Evolutionary conservation across 2,329 filamentous ascomycete genomes (phyloP).

Genomic region (Diaporthe velutina): DNA sequence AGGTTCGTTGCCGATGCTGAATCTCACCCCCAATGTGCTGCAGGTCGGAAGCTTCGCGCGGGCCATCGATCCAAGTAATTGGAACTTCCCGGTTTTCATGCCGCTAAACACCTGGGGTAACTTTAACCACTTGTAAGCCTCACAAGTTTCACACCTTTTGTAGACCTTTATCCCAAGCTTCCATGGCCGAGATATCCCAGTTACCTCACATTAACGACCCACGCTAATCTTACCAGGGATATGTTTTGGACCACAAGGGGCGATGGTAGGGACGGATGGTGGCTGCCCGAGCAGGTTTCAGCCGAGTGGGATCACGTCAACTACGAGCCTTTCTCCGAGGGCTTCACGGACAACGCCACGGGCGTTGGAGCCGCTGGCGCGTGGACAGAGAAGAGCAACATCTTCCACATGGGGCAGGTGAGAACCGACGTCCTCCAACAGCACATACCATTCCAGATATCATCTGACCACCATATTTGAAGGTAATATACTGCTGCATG

Average conservation of each 20-base stretch:
- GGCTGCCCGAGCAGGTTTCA: conserved; percentile 15
- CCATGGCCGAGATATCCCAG: background rate
- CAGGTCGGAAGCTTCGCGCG: no score
- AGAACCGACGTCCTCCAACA: background rate
- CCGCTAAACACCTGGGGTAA: no score
- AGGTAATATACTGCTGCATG: background rate
- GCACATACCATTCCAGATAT: background rate
- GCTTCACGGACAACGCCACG: background rate
- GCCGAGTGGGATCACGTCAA: conserved; percentile 31
- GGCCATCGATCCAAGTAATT: no score
- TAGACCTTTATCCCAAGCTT: background rate
- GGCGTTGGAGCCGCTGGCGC: conserved; percentile 8
- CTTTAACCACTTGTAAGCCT: background rate
- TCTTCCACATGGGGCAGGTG: background rate
- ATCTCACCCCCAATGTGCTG: no score
- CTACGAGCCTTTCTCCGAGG: conserved; percentile 33
- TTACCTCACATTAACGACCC: background rate
- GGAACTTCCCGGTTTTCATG: no score
- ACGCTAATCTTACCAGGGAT: background rate
- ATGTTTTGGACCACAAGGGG: background rate
- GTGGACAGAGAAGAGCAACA: conserved; percentile 15
- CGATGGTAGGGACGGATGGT: background rate
- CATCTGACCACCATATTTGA: background rate
- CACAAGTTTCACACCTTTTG: background rate
- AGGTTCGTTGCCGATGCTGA: background rate